Conservation (phyloP, 345 rosid genomes). For the Euphorbia peplus region DNA sequence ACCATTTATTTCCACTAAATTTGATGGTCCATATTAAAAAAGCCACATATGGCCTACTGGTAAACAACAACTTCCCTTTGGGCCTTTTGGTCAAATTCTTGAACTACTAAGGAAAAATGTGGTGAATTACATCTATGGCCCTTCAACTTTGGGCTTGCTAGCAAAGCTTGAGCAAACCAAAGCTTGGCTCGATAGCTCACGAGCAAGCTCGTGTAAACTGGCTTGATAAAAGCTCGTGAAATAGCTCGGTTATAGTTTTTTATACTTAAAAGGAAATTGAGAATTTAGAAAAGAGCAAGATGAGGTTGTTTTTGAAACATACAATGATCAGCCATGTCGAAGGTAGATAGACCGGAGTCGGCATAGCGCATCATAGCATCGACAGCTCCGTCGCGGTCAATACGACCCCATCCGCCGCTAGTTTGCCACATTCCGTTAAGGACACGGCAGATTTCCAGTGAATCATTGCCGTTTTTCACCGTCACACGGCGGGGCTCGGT, state of each 20-base stretch:
- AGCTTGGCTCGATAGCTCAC: too few relatives aligned
- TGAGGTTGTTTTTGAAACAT: conserved; percentile 16
- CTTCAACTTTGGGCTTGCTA: too few relatives aligned
- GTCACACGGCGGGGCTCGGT: conserved; percentile 40
- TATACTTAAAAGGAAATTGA: not conserved
- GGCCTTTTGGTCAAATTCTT: not conserved
- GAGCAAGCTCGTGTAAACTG: too few relatives aligned
- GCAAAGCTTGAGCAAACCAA: too few relatives aligned
- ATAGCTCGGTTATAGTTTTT: too few relatives aligned
- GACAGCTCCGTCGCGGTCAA: conserved; percentile 75
- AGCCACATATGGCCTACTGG: not conserved
- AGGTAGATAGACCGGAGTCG: conserved; percentile 86
- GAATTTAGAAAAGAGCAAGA: not conserved
- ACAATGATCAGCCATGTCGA: conserved; percentile 99
- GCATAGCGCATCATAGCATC: conserved; percentile 77
- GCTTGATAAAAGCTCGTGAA: too few relatives aligned
- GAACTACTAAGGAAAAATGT: not conserved
- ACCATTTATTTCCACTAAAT: not conserved
- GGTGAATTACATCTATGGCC: not conserved
- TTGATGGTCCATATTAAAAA: not conserved
- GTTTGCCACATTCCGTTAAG: conserved; percentile 96
- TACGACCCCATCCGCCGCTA: conserved; percentile 86
- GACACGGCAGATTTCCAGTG: conserved; percentile 79
- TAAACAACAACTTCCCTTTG: not conserved
- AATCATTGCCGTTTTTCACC: conserved; percentile 70